Conservation (phyloP, 139 green algal species). For the Tetradesmus obliquus region DNA sequence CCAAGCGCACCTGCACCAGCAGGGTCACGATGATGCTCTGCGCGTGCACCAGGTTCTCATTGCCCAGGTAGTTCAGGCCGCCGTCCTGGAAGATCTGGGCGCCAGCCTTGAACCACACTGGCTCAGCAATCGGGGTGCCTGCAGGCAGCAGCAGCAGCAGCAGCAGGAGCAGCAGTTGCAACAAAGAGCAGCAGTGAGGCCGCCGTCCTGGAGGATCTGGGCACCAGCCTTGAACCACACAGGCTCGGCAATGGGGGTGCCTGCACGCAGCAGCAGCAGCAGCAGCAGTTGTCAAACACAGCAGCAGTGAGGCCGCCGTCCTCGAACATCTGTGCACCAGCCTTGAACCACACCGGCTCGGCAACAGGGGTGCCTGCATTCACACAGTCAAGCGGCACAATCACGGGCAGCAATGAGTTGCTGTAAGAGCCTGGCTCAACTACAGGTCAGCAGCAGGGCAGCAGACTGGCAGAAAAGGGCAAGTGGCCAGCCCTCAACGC, state of each 20-base stretch:
- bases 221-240: slow-evolving; percentile 98
- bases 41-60: slow-evolving; percentile 92
- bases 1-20: slow-evolving; percentile 80
- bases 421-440: neutral
- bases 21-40: slow-evolving; percentile 95
- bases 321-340: slow-evolving; percentile 92
- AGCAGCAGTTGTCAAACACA: neutral
- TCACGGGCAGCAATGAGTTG: neutral
- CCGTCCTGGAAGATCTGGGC: slow-evolving; percentile 92
- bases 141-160: neutral
- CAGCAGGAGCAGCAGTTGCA: neutral
- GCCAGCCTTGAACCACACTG: slow-evolving; percentile 97
- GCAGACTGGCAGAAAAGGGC: neutral
- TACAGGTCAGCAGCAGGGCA: neutral
- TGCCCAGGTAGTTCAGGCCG: slow-evolving; percentile 95
- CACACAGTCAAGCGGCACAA: neutral
- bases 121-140: slow-evolving; percentile 71
- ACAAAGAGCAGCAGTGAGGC: slow-evolving; percentile 55
- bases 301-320: slow-evolving; percentile 74
- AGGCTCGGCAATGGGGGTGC: slow-evolving; percentile 73
- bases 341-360: slow-evolving; percentile 60
- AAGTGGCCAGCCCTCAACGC: too few relatives aligned
- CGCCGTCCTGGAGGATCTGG: slow-evolving; percentile 91
- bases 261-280: neutral
- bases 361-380: neutral